A percentile compares a stretch with the other conserved stretches of the same genome.
Conservation (phyloP, 139 green algal species). For the Chlamydomonas incerta region DNA sequence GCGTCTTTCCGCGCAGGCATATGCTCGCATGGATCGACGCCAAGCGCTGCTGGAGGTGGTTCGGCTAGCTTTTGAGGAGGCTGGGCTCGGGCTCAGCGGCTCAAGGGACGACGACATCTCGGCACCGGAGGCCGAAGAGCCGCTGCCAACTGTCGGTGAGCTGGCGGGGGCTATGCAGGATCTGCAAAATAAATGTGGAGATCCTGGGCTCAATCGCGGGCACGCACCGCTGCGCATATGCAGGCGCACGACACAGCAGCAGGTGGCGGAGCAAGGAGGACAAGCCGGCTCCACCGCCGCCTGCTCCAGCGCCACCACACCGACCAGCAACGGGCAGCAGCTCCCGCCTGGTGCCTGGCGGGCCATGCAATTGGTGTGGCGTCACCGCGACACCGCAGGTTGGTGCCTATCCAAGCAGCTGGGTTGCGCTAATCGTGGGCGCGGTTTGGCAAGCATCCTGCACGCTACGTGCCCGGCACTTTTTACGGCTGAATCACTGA, state of each 20-base stretch:
- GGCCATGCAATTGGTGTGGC: slow-evolving; percentile 24
- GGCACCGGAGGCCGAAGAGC: neutral
- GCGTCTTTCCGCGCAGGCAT: neutral
- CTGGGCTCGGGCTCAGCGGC: neutral
- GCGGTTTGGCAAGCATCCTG: no score
- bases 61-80: slow-evolving; percentile 12
- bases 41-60: slow-evolving; percentile 24
- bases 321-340: neutral
- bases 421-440: no score
- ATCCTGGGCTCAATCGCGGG: no score
- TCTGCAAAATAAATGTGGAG: neutral
- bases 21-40: neutral
- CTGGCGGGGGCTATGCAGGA: neutral
- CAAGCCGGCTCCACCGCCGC: no score
- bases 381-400: slow-evolving; percentile 29
- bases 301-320: neutral
- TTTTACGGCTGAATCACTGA: neutral
- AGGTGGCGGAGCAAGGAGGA: no score
- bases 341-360: slow-evolving; percentile 4
- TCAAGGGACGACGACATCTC: no score
- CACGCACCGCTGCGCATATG: no score
- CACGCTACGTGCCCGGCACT: no score
- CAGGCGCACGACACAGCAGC: no score
- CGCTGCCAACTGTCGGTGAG: neutral
- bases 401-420: neutral